These are phyloP conservation scores for Phytophthora citricola DNA, from an alignment of 352 stramenopile genomes.

Conservation along the genomic window DNA sequence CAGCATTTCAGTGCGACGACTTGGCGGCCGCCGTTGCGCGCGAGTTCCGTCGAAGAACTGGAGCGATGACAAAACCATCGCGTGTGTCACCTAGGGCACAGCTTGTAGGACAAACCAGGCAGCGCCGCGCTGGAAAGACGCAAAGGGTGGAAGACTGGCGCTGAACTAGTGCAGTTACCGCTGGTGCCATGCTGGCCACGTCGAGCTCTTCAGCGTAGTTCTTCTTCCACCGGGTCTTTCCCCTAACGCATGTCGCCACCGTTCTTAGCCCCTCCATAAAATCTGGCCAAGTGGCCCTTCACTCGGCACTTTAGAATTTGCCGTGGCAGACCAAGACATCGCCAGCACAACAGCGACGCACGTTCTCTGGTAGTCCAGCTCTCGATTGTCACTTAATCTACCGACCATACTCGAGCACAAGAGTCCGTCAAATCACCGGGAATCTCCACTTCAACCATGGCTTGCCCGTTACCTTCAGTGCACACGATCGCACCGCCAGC, in stretches of 20 bases:
- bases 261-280: constrained; percentile 30
- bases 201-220: constrained; percentile 19
- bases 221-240: constrained; percentile 31
- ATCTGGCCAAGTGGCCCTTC: constrained; percentile 21
- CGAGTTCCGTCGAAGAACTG: constrained; percentile 39
- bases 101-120: constrained; percentile 34
- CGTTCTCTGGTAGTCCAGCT: constrained; percentile 19
- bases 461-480: constrained; percentile 31
- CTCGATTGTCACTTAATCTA: constrained; percentile 12
- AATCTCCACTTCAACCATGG: constrained; percentile 18
- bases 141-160: constrained; percentile 31
- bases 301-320: constrained; percentile 36
- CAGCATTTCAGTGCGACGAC: constrained; percentile 35
- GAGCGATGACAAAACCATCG: constrained; percentile 26
- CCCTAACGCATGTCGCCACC: constrained; percentile 26
- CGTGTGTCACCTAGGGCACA: constrained; percentile 41
- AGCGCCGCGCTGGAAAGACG: constrained; percentile 34
- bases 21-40: constrained; percentile 24
- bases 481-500: constrained; percentile 24
- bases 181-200: constrained; percentile 9
- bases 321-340: constrained; percentile 33
- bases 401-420: constrained; percentile 12
- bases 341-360: constrained; percentile 17
- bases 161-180: constrained; percentile 21
- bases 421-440: constrained; percentile 14